Evolutionary conservation across 305 asterid species (phyloP), one percentile per base, ranked within the genome.

Genomic region (Fraxinus floribunda): DNA sequence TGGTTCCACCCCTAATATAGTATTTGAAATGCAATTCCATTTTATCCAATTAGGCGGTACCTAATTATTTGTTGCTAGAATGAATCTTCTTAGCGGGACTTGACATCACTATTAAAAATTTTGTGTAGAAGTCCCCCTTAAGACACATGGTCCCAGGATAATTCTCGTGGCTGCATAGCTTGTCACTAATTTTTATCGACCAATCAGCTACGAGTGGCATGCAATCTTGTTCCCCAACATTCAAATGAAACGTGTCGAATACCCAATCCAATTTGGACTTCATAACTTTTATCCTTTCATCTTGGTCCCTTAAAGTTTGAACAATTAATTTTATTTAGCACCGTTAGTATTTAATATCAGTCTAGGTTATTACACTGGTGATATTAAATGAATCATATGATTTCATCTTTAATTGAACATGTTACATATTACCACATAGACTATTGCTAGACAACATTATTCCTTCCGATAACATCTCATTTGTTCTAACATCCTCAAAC

Each of bases 251-350:
- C 83, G 89, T 87, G 62, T 77, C 3, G 1, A 36, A 38, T 39
- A 22, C 10, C 68, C 68, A 24, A 26, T 26, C 18, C 36, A 66
- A 66, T 9, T 26, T n/a, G 74, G 16, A 26, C 72, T 26, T 66
- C 35, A 66, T 29, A 66, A 22, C n/a, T 66, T 66, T 66, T 22
- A 66, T 20, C 35, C 36, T 41, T 80, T 76, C 78, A 36, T 70
- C 5, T 26, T 78, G 88, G 86, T 87, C 81, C 77, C 83, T 57
- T 57, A 85, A 85, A 87, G 88, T 81, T 15, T 39, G 46, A 85
- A 83, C 90, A 87, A 3, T 35, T 35, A 35, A 35, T 35, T 5
- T 0, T 5, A 35, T 35, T 35, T 35, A 35, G 39, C 39, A 35
- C 39, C 0, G 5, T 35, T 35, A 5, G 1, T 35, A 35, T 35